A percentile compares a stretch with the other conserved stretches of the same genome.
These are phyloP conservation scores for Thalassiosira hispida DNA, from an alignment of 352 stramenopile genomes.

Conservation along the genomic window DNA sequence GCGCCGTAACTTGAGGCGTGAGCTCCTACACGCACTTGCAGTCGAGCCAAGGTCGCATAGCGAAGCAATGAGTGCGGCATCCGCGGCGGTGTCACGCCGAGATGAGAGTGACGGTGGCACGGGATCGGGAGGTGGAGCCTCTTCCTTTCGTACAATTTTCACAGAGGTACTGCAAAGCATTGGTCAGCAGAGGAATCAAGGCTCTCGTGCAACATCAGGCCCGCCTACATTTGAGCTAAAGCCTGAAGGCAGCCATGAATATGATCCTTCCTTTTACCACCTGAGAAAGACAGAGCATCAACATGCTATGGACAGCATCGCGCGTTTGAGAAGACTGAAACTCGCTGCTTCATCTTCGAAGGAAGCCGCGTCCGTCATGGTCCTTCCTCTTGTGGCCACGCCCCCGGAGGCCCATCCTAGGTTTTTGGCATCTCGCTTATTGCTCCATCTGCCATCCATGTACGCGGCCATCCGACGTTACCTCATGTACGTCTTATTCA, in stretches of 20 bases:
- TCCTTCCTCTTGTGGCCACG: slow-evolving; percentile 75
- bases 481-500: slow-evolving; percentile 81
- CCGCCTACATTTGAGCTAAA: slow-evolving; percentile 78
- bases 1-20: slow-evolving; percentile 68
- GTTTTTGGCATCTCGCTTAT: slow-evolving; percentile 79
- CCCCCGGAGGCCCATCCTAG: slow-evolving; percentile 79
- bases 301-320: slow-evolving; percentile 85
- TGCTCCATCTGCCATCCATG: slow-evolving; percentile 80
- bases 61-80: slow-evolving; percentile 75
- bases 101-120: slow-evolving; percentile 76
- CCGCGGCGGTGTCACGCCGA: slow-evolving; percentile 66
- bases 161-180: slow-evolving; percentile 77
- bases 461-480: slow-evolving; percentile 79
- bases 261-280: slow-evolving; percentile 85
- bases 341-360: slow-evolving; percentile 24
- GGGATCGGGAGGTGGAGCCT: slow-evolving; percentile 50
- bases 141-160: slow-evolving; percentile 77
- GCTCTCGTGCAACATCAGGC: slow-evolving; percentile 66
- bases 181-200: slow-evolving; percentile 72
- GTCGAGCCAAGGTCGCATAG: slow-evolving; percentile 79
- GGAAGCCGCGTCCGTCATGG: slow-evolving; percentile 46
- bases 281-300: slow-evolving; percentile 83
- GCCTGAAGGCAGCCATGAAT: slow-evolving; percentile 77
- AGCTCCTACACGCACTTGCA: slow-evolving; percentile 84
- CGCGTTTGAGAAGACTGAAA: slow-evolving; percentile 77